These are phyloP conservation scores for Backusella psychrophila DNA, from an alignment of 192 early-diverging fungal species.

Conservation along the genomic window DNA sequence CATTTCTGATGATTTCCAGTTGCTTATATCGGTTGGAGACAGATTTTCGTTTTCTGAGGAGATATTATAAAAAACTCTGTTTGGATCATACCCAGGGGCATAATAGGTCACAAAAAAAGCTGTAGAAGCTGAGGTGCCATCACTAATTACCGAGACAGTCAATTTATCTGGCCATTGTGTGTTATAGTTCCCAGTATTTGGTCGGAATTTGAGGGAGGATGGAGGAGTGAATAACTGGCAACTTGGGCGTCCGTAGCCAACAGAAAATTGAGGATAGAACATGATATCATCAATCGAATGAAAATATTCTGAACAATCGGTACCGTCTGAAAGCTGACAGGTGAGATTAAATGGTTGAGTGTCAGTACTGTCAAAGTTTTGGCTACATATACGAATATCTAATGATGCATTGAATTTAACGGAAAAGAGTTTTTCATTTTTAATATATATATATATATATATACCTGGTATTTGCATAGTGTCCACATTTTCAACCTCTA, in stretches of 20 bases:
- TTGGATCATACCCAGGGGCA: constrained; percentile 5
- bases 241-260: not conserved
- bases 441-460: too few species aligned
- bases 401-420: not conserved
- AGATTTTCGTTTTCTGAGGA: not conserved
- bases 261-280: not conserved
- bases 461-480: not conserved
- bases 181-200: not conserved
- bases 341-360: not conserved
- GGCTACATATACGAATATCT: not conserved
- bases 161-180: not conserved
- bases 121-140: not conserved
- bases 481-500: not conserved
- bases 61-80: not conserved
- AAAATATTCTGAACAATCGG: not conserved
- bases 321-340: not conserved
- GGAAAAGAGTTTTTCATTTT: not conserved
- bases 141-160: not conserved
- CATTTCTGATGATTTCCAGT: not conserved
- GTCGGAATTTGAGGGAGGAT: not conserved
- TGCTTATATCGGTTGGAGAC: too few species aligned
- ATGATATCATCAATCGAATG: not conserved
- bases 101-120: not conserved
- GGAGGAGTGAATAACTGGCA: not conserved
- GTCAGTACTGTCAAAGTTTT: not conserved